Percentiles rank a stretch among this genome's conserved stretches.
phyloP scores from a whole-genome alignment of 2,329 filamentous ascomycete species.

The Trichoderma breve region DNA sequence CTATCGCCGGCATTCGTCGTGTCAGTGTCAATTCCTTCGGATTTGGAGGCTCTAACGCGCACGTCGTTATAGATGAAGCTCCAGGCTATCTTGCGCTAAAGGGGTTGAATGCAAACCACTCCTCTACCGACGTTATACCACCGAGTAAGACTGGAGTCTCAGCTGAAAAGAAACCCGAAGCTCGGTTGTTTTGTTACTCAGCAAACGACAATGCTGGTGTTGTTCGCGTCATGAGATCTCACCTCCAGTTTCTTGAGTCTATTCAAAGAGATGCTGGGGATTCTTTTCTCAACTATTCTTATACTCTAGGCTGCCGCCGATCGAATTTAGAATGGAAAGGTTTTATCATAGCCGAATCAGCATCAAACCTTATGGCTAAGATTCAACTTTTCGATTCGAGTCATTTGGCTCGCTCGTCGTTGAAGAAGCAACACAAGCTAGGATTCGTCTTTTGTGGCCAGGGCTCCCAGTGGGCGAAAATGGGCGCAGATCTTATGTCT shows the following conservation, averaged over 20 bases:
- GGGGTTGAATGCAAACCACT: constrained; percentile 38
- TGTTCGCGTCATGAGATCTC: constrained; percentile 35
- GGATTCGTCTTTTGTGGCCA: constrained; percentile 47
- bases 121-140: constrained; percentile 30
- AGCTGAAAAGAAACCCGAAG: not conserved
- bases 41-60: constrained; percentile 57
- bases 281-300: constrained; percentile 43
- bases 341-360: constrained; percentile 37
- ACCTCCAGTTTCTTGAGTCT: constrained; percentile 33
- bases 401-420: constrained; percentile 27
- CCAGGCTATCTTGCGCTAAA: constrained; percentile 39
- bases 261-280: constrained; percentile 13
- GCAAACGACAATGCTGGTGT: constrained; percentile 44
- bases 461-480: constrained; percentile 43
- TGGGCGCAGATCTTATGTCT: constrained; percentile 42
- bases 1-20: constrained; percentile 43
- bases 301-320: constrained; percentile 46
- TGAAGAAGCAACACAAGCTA: constrained; percentile 31
- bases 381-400: constrained; percentile 26
- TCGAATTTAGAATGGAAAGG: constrained; percentile 45
- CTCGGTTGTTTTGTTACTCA: constrained; percentile 44
- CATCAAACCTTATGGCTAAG: constrained; percentile 33
- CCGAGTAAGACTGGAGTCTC: not conserved
- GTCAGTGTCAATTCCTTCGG: constrained; percentile 58
- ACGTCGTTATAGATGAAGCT: constrained; percentile 51